Evolutionary conservation across 2,329 filamentous ascomycete species (phyloP).

Genomic region (Pyrenophora graminea): DNA sequence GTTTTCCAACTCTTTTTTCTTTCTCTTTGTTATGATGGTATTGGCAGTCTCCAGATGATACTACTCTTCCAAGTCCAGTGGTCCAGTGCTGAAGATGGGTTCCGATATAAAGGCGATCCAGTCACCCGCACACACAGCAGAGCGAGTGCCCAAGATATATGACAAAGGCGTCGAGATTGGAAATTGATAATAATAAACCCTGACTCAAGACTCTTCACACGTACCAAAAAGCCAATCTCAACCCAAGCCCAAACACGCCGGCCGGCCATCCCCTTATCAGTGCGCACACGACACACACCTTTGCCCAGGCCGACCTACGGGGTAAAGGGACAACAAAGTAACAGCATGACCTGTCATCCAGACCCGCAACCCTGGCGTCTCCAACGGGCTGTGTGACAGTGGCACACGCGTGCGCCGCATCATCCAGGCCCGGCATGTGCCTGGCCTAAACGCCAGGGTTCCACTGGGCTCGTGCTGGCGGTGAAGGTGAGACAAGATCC

Average conservation of each 20-base stretch:
- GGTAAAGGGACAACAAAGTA: too few relatives aligned
- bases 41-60: neutral
- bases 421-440: conserved; percentile 5
- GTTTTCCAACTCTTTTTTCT: neutral
- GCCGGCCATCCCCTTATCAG: conserved; percentile 9
- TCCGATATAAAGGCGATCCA: too few relatives aligned
- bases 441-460: conserved; percentile 6
- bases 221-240: neutral
- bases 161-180: too few relatives aligned
- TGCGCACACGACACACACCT: neutral
- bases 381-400: conserved; percentile 8
- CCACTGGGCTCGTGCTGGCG: conserved; percentile 4
- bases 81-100: neutral
- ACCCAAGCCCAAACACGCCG: neutral
- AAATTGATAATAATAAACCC: too few relatives aligned
- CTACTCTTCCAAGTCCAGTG: too few relatives aligned
- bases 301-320: too few relatives aligned
- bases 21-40: neutral
- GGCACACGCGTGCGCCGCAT: conserved; percentile 8
- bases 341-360: conserved; percentile 11
- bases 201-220: too few relatives aligned
- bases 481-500: conserved; percentile 12
- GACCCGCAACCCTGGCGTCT: neutral
- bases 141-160: too few relatives aligned
- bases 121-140: too few relatives aligned